Evolutionary conservation across 108 stramenopile species (phyloP), one percentile per base, ranked within the genome.

Genomic region (Seminavis robusta): DNA sequence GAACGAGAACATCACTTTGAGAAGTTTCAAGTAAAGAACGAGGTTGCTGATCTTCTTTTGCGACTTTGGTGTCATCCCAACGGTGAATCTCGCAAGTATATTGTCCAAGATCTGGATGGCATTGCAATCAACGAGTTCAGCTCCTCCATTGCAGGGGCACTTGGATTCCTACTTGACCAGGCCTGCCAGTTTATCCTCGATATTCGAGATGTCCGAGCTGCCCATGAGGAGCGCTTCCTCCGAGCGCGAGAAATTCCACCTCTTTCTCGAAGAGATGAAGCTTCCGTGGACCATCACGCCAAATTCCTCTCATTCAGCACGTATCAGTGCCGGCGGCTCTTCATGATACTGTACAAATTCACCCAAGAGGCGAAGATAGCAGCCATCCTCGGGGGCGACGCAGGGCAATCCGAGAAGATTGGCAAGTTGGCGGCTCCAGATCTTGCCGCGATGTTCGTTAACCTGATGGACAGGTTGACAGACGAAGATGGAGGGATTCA

Each of bases 1-100:
- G 46, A 47, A 9, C 46, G 46, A 13, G 46, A 47, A 15, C 10
- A 13, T 15, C 11, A 47, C n/a, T 47, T 47, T 47, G 46, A 47
- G 11, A 47, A 47, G 46, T 47, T 47, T n/a, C 11, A n/a, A 15
- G 46, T 47, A 9, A 47, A 47, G n/a, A 11, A 9, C 11, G 46
- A 47, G 25, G 46, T 47, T 15, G 46, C 46, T 11, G 46, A 47
- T 20, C n/a, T 47, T 9, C 46, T 47, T 9, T 11, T 47, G 23
- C 19, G 46, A 27, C n/a, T 47, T 9, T 47, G 46, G 46, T 9
- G 11, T 47, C 46, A 47, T 27, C 46, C 46, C 23, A 47, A 27
- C 46, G 46, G 46, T 13, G n/a, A 47, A n/a, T 47, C 11, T n/a
- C 46, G 46, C n/a, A 9, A 13, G 11, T 25, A 27, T n/a, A 10